These are phyloP conservation scores for Athelia sp. DNA, from an alignment of 1,284 basidiomycete species.

Conservation along the genomic window DNA sequence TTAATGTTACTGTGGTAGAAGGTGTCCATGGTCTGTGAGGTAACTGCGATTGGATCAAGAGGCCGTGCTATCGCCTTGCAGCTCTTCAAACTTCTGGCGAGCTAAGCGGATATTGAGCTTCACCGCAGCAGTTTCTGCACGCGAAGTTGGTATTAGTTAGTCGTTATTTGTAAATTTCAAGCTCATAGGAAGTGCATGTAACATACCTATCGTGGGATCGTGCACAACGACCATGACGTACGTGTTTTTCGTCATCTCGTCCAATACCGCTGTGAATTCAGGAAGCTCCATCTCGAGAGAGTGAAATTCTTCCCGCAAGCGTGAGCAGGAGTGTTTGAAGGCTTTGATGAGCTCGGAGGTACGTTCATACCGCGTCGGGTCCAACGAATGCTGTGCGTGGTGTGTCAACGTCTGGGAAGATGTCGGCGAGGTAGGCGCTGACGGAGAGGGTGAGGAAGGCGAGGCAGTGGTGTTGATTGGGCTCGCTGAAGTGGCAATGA, in stretches of 20 bases:
- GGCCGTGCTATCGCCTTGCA: slow-evolving; percentile 58
- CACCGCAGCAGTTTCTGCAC: slow-evolving; percentile 82
- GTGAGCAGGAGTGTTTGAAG: slow-evolving; percentile 88
- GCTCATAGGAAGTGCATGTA: background rate
- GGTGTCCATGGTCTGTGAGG: too few species aligned
- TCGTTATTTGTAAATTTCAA: background rate
- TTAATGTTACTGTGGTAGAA: too few species aligned
- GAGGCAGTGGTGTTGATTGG: slow-evolving; percentile 17
- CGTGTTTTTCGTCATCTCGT: slow-evolving; percentile 91
- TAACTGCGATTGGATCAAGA: background rate
- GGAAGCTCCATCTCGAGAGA: slow-evolving; percentile 77
- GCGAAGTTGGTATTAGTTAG: slow-evolving; percentile 1
- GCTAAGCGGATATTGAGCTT: slow-evolving; percentile 82
- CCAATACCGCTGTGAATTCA: slow-evolving; percentile 89
- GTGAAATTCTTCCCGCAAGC: slow-evolving; percentile 77
- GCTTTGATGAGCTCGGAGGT: slow-evolving; percentile 94
- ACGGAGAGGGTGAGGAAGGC: slow-evolving; percentile 22
- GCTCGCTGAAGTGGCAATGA: slow-evolving; percentile 76
- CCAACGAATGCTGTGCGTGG: slow-evolving; percentile 46
- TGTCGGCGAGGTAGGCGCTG: slow-evolving; percentile 15
- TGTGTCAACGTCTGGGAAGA: slow-evolving; percentile 19
- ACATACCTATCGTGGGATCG: slow-evolving; percentile 79
- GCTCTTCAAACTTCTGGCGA: slow-evolving; percentile 77
- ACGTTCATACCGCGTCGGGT: slow-evolving; percentile 88
- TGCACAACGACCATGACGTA: slow-evolving; percentile 90